Percentiles rank a stretch among this genome's conserved stretches.
These are phyloP conservation scores for Gynochthodes officinalis DNA, from an alignment of 257 asterid species.

Conservation along the genomic window DNA sequence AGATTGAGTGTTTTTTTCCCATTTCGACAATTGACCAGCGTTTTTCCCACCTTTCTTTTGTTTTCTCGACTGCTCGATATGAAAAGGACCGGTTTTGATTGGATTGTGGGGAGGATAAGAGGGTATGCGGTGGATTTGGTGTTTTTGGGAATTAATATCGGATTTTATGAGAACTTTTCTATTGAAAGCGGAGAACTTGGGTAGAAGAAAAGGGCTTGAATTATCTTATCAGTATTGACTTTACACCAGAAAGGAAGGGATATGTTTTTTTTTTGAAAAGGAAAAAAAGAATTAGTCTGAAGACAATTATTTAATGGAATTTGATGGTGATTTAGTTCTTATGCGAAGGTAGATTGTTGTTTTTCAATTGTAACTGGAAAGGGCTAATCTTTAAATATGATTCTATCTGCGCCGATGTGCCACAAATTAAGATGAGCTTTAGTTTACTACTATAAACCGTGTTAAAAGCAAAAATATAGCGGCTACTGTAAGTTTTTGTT, in stretches of 20 bases:
- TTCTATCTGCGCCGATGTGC: background rate
- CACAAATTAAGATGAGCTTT: background rate
- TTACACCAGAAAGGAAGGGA: background rate
- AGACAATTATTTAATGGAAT: background rate
- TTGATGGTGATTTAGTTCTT: background rate
- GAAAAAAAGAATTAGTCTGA: no score
- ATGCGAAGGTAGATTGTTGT: no score
- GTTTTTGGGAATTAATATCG: background rate
- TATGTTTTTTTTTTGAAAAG: no score
- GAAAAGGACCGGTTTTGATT: background rate
- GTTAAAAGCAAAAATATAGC: background rate
- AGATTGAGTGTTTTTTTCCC: no score
- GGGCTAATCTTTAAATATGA: background rate
- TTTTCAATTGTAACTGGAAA: background rate
- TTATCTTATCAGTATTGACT: background rate
- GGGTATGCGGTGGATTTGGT: background rate
- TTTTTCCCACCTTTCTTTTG: background rate
- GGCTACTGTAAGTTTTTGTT: background rate
- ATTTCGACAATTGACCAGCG: background rate
- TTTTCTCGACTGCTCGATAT: no score
- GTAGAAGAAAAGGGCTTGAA: background rate
- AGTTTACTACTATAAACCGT: no score
- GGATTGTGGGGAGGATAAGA: background rate
- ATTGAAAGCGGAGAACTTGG: background rate
- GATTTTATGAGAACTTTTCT: background rate